Percentiles rank a stretch among this genome's conserved stretches.
These are phyloP conservation scores for Xylaria sp. DNA, from an alignment of 2,329 filamentous ascomycete genomes.

Conservation along the genomic window DNA sequence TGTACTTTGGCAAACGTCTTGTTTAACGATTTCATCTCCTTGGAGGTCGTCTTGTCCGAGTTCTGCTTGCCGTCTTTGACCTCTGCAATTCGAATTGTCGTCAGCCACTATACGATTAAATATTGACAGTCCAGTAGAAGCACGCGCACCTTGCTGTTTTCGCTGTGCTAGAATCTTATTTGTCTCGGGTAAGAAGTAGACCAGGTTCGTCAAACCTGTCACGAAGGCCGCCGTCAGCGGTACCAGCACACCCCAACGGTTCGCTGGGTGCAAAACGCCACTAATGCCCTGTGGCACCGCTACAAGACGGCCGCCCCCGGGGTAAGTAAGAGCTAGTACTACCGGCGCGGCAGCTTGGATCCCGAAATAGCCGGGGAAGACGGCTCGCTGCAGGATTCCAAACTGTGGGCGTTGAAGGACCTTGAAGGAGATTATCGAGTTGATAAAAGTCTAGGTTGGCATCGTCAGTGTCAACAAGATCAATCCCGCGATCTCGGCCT, in stretches of 20 bases:
- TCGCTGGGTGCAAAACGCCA: constrained; percentile 68
- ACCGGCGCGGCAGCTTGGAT: constrained; percentile 81
- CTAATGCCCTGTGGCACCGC: constrained; percentile 55
- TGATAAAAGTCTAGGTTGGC: constrained; percentile 73
- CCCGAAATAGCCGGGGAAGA: constrained; percentile 90
- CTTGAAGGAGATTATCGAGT: constrained; percentile 79
- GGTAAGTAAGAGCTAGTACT: constrained; percentile 81
- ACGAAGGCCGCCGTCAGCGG: constrained; percentile 76
- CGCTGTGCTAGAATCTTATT: constrained; percentile 78
- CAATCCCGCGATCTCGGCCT: neutral
- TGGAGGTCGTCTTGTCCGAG: constrained; percentile 79
- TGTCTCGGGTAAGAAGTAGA: constrained; percentile 79
- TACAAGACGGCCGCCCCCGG: constrained; percentile 52
- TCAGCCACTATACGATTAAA: constrained; percentile 33
- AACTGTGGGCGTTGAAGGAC: constrained; percentile 83
- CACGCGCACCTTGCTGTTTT: constrained; percentile 76
- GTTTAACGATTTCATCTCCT: constrained; percentile 85
- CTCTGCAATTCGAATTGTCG: constrained; percentile 59
- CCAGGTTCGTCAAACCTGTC: constrained; percentile 76
- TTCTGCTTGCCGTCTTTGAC: constrained; percentile 89
- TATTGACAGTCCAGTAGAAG: neutral
- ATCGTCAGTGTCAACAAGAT: constrained; percentile 9
- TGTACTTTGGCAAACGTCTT: constrained; percentile 82
- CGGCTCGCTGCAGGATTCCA: constrained; percentile 78
- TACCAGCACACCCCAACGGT: constrained; percentile 71